A percentile compares a stretch with the other conserved stretches of the same genome.
Conservation (phyloP, 768 basidiomycete species). For the Termitomyces sp. region DNA sequence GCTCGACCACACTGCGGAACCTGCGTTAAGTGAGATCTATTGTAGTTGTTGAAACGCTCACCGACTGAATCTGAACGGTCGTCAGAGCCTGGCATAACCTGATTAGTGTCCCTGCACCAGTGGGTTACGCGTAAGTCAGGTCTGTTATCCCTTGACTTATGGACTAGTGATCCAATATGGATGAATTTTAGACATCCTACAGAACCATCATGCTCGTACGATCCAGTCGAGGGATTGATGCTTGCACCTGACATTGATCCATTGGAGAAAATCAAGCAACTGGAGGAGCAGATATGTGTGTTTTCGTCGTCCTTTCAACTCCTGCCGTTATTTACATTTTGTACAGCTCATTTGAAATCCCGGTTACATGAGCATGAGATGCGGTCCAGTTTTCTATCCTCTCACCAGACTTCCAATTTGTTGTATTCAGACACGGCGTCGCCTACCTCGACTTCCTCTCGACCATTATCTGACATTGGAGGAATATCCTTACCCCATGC, state of each 20-base stretch:
- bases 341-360: conserved; percentile 57
- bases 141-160: neutral
- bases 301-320: neutral
- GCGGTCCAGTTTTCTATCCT: conserved; percentile 35
- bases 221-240: conserved; percentile 78
- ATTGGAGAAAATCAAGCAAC: conserved; percentile 68
- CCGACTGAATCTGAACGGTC: neutral
- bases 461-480: conserved; percentile 24
- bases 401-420: conserved; percentile 22
- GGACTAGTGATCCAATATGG: conserved; percentile 9
- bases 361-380: conserved; percentile 53
- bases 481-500: conserved; percentile 43
- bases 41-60: neutral
- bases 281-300: conserved; percentile 76
- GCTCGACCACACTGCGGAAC: conserved; percentile 82
- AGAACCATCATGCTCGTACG: conserved; percentile 82
- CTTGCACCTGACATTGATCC: conserved; percentile 78
- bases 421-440: conserved; percentile 14
- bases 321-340: conserved; percentile 7
- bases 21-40: conserved; percentile 65
- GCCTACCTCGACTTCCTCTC: conserved; percentile 15
- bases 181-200: conserved; percentile 61
- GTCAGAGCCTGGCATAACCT: conserved; percentile 70
- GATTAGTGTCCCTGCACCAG: conserved; percentile 80
- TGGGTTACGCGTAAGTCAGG: conserved; percentile 72